These are phyloP conservation scores for Whalleya microplaca DNA, from an alignment of 2,329 filamentous ascomycete species.

Conservation along the genomic window DNA sequence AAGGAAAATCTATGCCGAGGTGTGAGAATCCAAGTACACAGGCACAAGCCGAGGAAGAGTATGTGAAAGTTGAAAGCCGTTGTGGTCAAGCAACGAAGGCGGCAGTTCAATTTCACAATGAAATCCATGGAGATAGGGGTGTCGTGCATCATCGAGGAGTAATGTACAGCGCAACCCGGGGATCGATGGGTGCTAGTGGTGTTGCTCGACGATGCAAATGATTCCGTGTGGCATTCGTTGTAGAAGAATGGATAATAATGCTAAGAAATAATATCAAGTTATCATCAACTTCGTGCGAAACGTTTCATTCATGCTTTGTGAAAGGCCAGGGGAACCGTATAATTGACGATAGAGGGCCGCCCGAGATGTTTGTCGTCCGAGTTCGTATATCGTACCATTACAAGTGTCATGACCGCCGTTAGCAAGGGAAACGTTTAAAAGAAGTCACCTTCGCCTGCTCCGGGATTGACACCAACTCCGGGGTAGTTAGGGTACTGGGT, in stretches of 20 bases:
- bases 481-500: slow-evolving; percentile 35
- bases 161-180: slow-evolving; percentile 38
- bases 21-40: slow-evolving; percentile 33
- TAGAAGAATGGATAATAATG: slow-evolving; percentile 21
- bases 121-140: slow-evolving; percentile 18
- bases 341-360: slow-evolving; percentile 19
- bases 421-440: slow-evolving; percentile 32
- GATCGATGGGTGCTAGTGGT: slow-evolving; percentile 27
- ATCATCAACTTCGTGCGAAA: slow-evolving; percentile 39
- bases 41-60: slow-evolving; percentile 26
- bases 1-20: slow-evolving; percentile 34
- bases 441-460: slow-evolving; percentile 32
- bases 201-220: slow-evolving; percentile 28
- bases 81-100: slow-evolving; percentile 15
- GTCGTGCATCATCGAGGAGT: slow-evolving; percentile 33
- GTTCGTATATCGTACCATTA: slow-evolving; percentile 39
- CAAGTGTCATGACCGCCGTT: slow-evolving; percentile 23
- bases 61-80: slow-evolving; percentile 13
- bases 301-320: slow-evolving; percentile 37
- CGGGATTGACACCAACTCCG: slow-evolving; percentile 26
- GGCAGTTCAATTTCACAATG: slow-evolving; percentile 20
- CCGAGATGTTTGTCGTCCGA: slow-evolving; percentile 30
- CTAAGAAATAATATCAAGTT: slow-evolving; percentile 19
- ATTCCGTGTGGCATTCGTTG: slow-evolving; percentile 17
- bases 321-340: slow-evolving; percentile 30